These are phyloP conservation scores for Pythium grandisporangium DNA, from an alignment of 352 stramenopile species.

Conservation along the genomic window DNA sequence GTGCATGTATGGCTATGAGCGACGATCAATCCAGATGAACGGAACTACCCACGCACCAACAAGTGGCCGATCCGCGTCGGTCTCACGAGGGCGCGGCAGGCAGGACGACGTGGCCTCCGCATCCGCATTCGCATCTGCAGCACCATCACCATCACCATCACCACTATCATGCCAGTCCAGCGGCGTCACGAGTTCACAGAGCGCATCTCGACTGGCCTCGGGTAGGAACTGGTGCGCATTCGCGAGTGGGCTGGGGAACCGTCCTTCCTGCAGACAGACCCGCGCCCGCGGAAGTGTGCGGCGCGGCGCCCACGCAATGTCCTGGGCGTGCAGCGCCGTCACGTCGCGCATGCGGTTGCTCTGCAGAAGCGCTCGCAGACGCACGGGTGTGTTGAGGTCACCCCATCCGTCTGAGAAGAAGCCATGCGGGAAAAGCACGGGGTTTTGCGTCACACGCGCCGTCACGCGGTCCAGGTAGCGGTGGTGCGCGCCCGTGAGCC, in stretches of 20 bases:
- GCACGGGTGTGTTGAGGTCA: slow-evolving; percentile 48
- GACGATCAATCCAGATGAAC: too few species aligned
- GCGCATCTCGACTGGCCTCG: slow-evolving; percentile 39
- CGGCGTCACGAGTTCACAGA: slow-evolving; percentile 63
- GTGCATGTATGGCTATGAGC: too few species aligned
- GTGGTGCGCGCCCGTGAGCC: slow-evolving; percentile 51
- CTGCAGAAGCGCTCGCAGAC: slow-evolving; percentile 43
- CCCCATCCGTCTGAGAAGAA: slow-evolving; percentile 81
- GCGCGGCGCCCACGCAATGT: slow-evolving; percentile 22
- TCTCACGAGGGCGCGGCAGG: too few species aligned
- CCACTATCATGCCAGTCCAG: slow-evolving; percentile 34
- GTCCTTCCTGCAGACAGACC: slow-evolving; percentile 35
- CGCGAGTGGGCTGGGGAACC: slow-evolving; percentile 49
- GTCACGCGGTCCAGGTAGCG: slow-evolving; percentile 55
- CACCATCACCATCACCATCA: too few species aligned
- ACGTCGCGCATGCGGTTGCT: slow-evolving; percentile 60
- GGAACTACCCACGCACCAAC: too few species aligned
- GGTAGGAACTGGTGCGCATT: slow-evolving; percentile 51
- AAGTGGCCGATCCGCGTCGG: too few species aligned
- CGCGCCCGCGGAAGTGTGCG: slow-evolving; percentile 16
- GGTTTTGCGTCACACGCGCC: slow-evolving; percentile 65
- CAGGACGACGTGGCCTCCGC: too few species aligned
- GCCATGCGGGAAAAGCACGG: slow-evolving; percentile 61
- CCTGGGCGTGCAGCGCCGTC: slow-evolving; percentile 14
- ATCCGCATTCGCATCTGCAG: too few species aligned